Percentiles rank a stretch among this genome's conserved stretches.
phyloP scores from a whole-genome alignment of 129 eudicot species.

The Flaveria linearis region DNA sequence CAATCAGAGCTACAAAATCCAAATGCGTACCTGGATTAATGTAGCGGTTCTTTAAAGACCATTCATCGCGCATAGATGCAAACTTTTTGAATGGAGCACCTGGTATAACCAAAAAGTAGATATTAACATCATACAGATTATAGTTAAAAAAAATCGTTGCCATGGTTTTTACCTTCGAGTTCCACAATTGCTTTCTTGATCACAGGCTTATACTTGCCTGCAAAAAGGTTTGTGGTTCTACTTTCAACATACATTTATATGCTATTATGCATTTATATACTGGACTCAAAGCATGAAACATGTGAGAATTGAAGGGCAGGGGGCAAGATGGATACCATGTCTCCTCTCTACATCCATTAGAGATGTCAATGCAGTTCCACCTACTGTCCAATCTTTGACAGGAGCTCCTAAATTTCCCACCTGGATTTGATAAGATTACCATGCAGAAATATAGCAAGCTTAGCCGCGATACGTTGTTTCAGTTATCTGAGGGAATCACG shows the following conservation, averaged over 20 bases:
- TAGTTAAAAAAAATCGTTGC: neutral
- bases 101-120: slow-evolving; percentile 23
- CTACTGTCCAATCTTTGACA: slow-evolving; percentile 94
- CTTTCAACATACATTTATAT: neutral
- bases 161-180: slow-evolving; percentile 64
- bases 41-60: slow-evolving; percentile 78
- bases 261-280: neutral
- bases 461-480: neutral
- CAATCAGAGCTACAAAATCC: neutral
- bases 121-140: neutral
- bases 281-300: neutral
- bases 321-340: slow-evolving; percentile 57
- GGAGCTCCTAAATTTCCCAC: slow-evolving; percentile 94
- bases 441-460: neutral
- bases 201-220: slow-evolving; percentile 97
- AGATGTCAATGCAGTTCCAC: slow-evolving; percentile 93
- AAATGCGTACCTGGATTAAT: slow-evolving; percentile 60
- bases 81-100: slow-evolving; percentile 94
- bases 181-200: slow-evolving; percentile 99
- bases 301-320: neutral
- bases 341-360: slow-evolving; percentile 98
- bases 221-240: slow-evolving; percentile 17
- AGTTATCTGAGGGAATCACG: neutral
- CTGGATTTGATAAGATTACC: slow-evolving; percentile 33
- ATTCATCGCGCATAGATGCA: slow-evolving; percentile 79